A percentile compares a stretch with the other conserved stretches of the same genome.
phyloP scores from a whole-genome alignment of 2,329 filamentous ascomycete genomes.

The Penicillium crustosum region DNA sequence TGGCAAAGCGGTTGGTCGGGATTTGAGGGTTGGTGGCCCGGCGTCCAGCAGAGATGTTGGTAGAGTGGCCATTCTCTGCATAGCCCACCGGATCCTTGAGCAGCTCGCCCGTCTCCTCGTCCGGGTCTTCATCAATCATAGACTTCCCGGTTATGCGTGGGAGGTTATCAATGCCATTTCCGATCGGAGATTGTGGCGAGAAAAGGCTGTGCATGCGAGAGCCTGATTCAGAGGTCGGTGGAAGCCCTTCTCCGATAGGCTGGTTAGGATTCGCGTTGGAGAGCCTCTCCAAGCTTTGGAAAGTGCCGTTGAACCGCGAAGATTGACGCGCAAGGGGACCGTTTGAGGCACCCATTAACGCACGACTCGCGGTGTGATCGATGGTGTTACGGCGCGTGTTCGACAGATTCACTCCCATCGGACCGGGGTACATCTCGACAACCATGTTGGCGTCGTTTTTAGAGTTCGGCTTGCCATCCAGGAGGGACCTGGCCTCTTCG shows the following conservation, averaged over 20 bases:
- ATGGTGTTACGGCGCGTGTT: conserved; percentile 53
- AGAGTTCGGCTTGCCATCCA: conserved; percentile 63
- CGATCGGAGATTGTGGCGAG: conserved; percentile 61
- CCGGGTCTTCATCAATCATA: conserved; percentile 63
- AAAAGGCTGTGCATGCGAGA: conserved; percentile 58
- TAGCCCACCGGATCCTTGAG: conserved; percentile 65
- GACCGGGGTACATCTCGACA: conserved; percentile 53
- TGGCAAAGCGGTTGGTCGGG: conserved; percentile 66
- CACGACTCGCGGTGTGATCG: conserved; percentile 46
- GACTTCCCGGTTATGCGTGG: conserved; percentile 59
- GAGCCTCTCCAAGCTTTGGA: conserved; percentile 59
- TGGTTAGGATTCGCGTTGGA: conserved; percentile 50
- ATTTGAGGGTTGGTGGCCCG: conserved; percentile 71
- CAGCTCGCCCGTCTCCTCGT: conserved; percentile 63
- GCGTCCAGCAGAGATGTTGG: conserved; percentile 49
- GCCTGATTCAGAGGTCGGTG: conserved; percentile 49
- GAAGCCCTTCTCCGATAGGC: conserved; percentile 53
- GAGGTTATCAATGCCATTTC: conserved; percentile 54
- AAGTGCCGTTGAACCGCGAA: conserved; percentile 62
- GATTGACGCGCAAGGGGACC: conserved; percentile 52
- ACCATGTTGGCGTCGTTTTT: conserved; percentile 61
- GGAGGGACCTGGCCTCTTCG: conserved; percentile 58
- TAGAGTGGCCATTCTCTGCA: conserved; percentile 66
- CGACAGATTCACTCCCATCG: conserved; percentile 33
- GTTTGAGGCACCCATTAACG: conserved; percentile 37